phyloP scores from a whole-genome alignment of 345 rosid species.

The Eucalyptus lansdowneana region DNA sequence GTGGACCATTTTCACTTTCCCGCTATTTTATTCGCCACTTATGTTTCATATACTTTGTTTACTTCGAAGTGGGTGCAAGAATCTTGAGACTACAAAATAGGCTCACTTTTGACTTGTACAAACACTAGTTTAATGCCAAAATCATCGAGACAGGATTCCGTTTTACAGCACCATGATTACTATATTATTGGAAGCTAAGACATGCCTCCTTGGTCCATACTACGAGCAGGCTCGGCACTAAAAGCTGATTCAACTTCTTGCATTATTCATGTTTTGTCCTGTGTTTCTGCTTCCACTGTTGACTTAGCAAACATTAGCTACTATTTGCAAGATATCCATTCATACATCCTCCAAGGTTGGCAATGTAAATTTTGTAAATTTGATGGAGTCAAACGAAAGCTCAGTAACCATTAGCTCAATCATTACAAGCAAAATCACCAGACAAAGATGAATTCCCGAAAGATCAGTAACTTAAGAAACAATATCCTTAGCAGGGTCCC shows the following conservation, averaged over 20 bases:
- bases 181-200: neutral
- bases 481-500: slow-evolving; percentile 12
- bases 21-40: slow-evolving; percentile 4
- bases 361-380: neutral
- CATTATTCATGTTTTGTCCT: neutral
- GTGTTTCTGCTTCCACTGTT: neutral
- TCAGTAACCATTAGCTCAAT: neutral
- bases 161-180: neutral
- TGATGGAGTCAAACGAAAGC: neutral
- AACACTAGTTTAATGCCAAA: neutral
- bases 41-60: neutral
- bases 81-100: slow-evolving; percentile 3
- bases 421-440: neutral
- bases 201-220: neutral
- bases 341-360: neutral
- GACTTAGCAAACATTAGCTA: neutral
- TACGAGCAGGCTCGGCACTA: neutral
- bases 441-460: neutral
- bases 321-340: neutral
- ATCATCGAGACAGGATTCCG: neutral
- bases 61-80: slow-evolving; percentile 20
- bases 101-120: slow-evolving; percentile 20
- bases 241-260: neutral
- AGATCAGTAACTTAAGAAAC: neutral
- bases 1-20: neutral